Percentiles rank a stretch among this genome's conserved stretches.
phyloP scores from a whole-genome alignment of 768 basidiomycete species.

The Hemileccinum impolitum region DNA sequence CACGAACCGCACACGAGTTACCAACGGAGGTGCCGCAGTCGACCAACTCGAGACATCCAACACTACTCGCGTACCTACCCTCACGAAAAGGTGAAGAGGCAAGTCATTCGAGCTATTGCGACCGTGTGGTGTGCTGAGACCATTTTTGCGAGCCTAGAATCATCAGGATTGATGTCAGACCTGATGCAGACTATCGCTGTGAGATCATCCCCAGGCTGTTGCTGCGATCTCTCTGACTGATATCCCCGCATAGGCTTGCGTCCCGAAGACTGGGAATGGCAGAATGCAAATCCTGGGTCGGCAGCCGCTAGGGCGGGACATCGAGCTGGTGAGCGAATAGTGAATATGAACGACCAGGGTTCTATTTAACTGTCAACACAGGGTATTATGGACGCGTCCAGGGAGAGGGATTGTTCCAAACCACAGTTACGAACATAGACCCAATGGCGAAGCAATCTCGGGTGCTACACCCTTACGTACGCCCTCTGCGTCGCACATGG shows the following conservation, averaged over 20 bases:
- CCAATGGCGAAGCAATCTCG: constrained; percentile 75
- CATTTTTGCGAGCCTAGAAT: constrained; percentile 39
- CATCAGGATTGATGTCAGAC: constrained; percentile 51
- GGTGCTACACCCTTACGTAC: constrained; percentile 65
- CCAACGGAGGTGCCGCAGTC: constrained; percentile 46
- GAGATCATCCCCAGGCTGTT: constrained; percentile 9
- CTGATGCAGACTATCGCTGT: constrained; percentile 68
- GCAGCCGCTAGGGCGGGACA: constrained; percentile 52
- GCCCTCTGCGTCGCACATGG: constrained; percentile 12
- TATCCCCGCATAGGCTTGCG: constrained; percentile 28
- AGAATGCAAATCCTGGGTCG: constrained; percentile 56
- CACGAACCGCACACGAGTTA: constrained; percentile 36
- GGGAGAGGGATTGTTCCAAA: constrained; percentile 54
- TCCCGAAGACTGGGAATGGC: constrained; percentile 53
- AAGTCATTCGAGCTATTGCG: constrained; percentile 10
- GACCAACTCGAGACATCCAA: constrained; percentile 52
- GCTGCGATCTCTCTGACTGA: background rate
- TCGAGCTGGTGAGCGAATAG: constrained; percentile 39
- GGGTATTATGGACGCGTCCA: constrained; percentile 61
- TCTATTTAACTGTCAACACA: constrained; percentile 23
- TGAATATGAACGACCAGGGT: background rate
- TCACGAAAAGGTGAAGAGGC: constrained; percentile 56
- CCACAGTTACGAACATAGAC: constrained; percentile 75
- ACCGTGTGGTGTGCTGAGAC: background rate
- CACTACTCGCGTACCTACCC: constrained; percentile 61